These are phyloP conservation scores for Fusarium praegraminearum DNA, from an alignment of 2,329 filamentous ascomycete species.

Conservation along the genomic window DNA sequence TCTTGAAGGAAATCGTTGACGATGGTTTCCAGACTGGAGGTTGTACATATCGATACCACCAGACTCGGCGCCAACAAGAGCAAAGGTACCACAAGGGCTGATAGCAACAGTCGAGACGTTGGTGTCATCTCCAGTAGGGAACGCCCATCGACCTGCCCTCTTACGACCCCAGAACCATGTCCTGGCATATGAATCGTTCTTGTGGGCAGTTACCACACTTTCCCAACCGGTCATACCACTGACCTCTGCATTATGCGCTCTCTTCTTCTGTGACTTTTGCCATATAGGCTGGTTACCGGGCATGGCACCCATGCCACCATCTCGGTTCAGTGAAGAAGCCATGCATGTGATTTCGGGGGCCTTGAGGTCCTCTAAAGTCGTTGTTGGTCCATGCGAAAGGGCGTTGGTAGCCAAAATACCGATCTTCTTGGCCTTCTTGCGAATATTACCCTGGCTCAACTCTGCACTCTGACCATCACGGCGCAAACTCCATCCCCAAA, in stretches of 20 bases:
- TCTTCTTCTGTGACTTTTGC: constrained; percentile 79
- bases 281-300: constrained; percentile 84
- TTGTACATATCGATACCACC: constrained; percentile 97
- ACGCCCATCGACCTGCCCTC: constrained; percentile 90
- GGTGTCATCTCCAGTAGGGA: constrained; percentile 85
- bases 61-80: constrained; percentile 83
- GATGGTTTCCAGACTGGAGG: constrained; percentile 89
- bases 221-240: constrained; percentile 93
- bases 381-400: constrained; percentile 69
- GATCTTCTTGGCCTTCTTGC: constrained; percentile 89
- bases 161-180: constrained; percentile 99
- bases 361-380: constrained; percentile 80
- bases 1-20: constrained; percentile 86
- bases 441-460: constrained; percentile 88
- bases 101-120: constrained; percentile 89
- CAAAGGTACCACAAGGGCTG: constrained; percentile 93
- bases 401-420: constrained; percentile 74
- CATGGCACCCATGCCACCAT: constrained; percentile 90
- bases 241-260: constrained; percentile 74
- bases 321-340: constrained; percentile 90
- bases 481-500: constrained; percentile 97
- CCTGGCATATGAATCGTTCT: constrained; percentile 83
- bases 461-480: constrained; percentile 95
- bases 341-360: constrained; percentile 93
- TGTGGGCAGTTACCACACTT: constrained; percentile 93